Base-by-base conservation (phyloP, 2,329 filamentous ascomycete genomes). In the Colletotrichum chlorophyti region DNA sequence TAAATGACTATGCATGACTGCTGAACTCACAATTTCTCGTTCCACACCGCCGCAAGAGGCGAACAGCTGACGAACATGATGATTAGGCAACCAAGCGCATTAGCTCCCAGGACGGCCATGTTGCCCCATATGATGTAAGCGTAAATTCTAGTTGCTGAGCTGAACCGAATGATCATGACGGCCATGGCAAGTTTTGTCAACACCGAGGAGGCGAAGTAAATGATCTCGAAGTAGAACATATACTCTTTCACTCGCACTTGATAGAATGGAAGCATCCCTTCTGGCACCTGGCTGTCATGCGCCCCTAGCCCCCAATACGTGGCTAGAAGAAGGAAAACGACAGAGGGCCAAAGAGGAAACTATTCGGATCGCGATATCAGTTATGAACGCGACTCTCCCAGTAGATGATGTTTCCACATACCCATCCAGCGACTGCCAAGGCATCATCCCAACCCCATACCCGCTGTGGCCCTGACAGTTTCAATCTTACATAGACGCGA, bases 191-290 rank as follows among this genome's bases (percentile, higher is more conserved):
- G 27, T 17, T 34, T 46, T 4, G 42, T 46, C 17, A 46, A 9
- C 9, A 46, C 42, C 6, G 27, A 34, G n/a, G 27, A 15, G 12
- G 27, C 7, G 12, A 34, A 46, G 15, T 34, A 34, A 3, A 57
- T 60, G 14, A 63, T 7, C 31, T 60, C 59, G 41, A 54, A 53
- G 47, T 52, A 62, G 19, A 63, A 47, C 59, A 62, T 53, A 50
- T 63, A 53, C 32, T 62, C 53, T 35, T 57, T 51, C 2, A 53
- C 50, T 8, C 40, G 21, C 45, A 57, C 49, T 24, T 53, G 34
- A 46, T 52, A 51, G 57, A 55, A 53, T 5, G 26, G 4, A 12
- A 57, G 42, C 55, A 40, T 43, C 5, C 55, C 50, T 14, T 62
- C 57, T 24, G 55, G 60, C 6, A 62, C 35, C 11, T 57, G 57